Evolutionary conservation across 768 basidiomycete genomes (phyloP).

Genomic region (Hydnum rufescens): DNA sequence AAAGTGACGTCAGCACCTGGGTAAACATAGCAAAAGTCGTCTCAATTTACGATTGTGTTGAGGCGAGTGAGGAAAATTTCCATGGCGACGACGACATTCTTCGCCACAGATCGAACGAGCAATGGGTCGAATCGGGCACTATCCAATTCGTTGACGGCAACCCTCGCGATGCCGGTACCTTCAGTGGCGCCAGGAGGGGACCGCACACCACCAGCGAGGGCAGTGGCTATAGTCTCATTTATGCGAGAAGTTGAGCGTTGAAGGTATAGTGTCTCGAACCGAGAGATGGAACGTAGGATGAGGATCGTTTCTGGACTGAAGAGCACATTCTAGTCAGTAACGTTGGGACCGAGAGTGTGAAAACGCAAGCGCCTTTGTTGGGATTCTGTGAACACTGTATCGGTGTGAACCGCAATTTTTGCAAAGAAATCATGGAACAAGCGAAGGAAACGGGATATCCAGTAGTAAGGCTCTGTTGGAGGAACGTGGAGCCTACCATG

Average conservation of each 20-base stretch:
- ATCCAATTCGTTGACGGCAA: constrained; percentile 79
- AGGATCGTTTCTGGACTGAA: constrained; percentile 83
- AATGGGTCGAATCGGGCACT: constrained; percentile 85
- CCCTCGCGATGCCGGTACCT: constrained; percentile 55
- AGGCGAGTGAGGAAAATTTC: constrained; percentile 44
- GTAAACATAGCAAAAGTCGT: background rate
- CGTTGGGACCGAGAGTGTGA: background rate
- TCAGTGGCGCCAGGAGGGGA: constrained; percentile 55
- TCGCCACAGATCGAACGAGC: constrained; percentile 59
- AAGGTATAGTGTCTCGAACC: constrained; percentile 77
- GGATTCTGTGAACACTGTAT: constrained; percentile 68
- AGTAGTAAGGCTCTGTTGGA: constrained; percentile 72
- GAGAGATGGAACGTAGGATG: constrained; percentile 60
- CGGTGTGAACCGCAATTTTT: constrained; percentile 87
- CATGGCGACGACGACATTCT: constrained; percentile 43
- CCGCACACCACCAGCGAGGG: constrained; percentile 51
- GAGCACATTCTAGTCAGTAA: background rate
- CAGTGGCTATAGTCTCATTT: constrained; percentile 61
- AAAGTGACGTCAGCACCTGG: background rate
- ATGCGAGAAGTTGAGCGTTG: constrained; percentile 65
- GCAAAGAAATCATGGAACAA: constrained; percentile 95
- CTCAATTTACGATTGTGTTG: constrained; percentile 43
- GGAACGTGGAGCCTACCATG: constrained; percentile 58
- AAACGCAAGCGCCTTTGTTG: constrained; percentile 49
- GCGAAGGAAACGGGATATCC: constrained; percentile 78